Conservation (phyloP, 2,329 filamentous ascomycete species). For the Fusarium incarnatum region DNA sequence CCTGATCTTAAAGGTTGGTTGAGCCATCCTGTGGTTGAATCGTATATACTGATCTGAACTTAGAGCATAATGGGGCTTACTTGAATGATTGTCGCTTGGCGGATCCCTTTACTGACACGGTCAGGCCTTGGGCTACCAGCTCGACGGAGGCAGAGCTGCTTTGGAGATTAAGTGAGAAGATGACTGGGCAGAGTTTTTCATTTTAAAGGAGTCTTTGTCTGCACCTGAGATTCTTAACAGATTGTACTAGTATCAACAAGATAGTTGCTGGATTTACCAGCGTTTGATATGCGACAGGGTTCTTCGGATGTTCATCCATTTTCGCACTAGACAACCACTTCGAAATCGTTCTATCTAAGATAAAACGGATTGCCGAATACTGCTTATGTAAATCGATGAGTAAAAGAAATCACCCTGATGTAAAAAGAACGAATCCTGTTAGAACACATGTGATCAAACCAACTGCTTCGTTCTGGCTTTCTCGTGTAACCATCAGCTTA, state of each 20-base stretch:
- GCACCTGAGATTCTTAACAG: rapidly evolving
- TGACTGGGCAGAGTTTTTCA: constrained; percentile 23
- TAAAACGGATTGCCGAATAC: rapidly evolving
- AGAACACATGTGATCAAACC: neutral
- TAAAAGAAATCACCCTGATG: neutral
- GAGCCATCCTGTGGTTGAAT: rapidly evolving
- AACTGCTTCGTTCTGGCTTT: neutral
- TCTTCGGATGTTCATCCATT: rapidly evolving
- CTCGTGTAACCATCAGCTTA: neutral
- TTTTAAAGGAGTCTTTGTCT: neutral
- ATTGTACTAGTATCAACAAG: neutral
- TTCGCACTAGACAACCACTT: too few relatives aligned
- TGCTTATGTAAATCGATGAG: neutral
- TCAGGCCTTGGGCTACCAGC: constrained; percentile 30
- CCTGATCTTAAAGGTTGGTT: constrained; percentile 4
- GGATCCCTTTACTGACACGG: constrained; percentile 15
- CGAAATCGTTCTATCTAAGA: rapidly evolving
- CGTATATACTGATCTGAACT: neutral
- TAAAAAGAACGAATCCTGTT: neutral
- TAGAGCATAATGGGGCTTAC: constrained; percentile 28
- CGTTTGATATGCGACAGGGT: too few relatives aligned
- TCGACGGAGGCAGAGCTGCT: constrained; percentile 19
- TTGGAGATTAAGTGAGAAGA: constrained; percentile 33
- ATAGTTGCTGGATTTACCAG: neutral
- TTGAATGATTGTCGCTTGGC: constrained; percentile 18